Evolutionary conservation across 768 basidiomycete species (phyloP).

Genomic region (Exidia glandulosa): DNA sequence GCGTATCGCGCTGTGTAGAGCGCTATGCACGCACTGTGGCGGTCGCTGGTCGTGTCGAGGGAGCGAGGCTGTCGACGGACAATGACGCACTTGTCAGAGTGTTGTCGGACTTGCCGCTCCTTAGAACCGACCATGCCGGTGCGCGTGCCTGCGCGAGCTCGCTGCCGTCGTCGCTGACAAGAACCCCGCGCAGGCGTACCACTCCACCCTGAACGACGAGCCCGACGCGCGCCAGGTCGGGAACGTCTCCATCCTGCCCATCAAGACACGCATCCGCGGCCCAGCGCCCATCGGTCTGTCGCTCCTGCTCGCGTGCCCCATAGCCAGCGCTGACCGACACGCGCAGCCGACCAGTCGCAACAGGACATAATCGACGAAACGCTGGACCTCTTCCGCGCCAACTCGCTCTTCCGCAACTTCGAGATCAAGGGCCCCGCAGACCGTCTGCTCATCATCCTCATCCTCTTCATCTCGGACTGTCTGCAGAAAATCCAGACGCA

Average conservation of each 20-base stretch:
- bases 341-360: slow-evolving; percentile 60
- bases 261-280: slow-evolving; percentile 84
- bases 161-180: too few relatives aligned
- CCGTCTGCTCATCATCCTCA: slow-evolving; percentile 90
- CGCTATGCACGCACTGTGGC: too few relatives aligned
- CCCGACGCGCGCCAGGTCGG: slow-evolving; percentile 75
- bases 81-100: too few relatives aligned
- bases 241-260: slow-evolving; percentile 81
- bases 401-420: slow-evolving; percentile 98
- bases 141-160: too few relatives aligned
- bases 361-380: slow-evolving; percentile 94
- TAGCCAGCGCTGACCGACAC: too few relatives aligned
- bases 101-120: too few relatives aligned
- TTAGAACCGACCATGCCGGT: too few relatives aligned
- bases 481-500: slow-evolving; percentile 76
- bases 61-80: too few relatives aligned
- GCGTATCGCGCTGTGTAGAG: too few relatives aligned
- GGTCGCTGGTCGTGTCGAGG: too few relatives aligned
- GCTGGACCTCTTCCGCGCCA: slow-evolving; percentile 93
- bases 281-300: slow-evolving; percentile 67
- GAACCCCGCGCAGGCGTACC: slow-evolving; percentile 99
- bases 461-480: slow-evolving; percentile 96
- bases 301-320: slow-evolving; percentile 2
- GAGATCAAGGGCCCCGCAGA: slow-evolving; percentile 98
- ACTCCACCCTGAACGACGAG: slow-evolving; percentile 85